phyloP scores from a whole-genome alignment of 1,284 basidiomycete species.

The Phylloporus sp. region DNA sequence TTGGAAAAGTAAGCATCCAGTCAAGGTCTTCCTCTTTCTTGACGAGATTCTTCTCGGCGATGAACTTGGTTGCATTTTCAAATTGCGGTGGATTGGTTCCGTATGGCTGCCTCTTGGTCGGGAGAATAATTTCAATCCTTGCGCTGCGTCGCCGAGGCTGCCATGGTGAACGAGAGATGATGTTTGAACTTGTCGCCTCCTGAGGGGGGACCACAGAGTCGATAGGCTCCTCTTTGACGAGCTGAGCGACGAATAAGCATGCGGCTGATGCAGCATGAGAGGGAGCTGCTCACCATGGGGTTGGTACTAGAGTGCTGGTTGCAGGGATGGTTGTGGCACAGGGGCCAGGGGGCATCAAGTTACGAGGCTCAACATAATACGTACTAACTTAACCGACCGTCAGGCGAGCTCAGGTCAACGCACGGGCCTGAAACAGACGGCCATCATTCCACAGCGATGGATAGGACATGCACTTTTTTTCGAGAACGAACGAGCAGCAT shows the following conservation, averaged over 20 bases:
- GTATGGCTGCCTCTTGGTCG: constrained; percentile 19
- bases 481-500: no score
- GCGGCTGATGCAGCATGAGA: not conserved
- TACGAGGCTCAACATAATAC: constrained; percentile 13
- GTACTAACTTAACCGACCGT: constrained; percentile 21
- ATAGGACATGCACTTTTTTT: no score
- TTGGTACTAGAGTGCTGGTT: not conserved
- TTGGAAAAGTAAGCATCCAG: not conserved
- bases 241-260: constrained; percentile 2
- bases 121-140: constrained; percentile 20
- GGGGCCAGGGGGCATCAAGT: constrained; percentile 1
- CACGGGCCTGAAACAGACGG: no score
- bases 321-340: not conserved
- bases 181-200: not conserved
- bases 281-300: not conserved
- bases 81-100: constrained; percentile 17
- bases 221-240: constrained; percentile 22
- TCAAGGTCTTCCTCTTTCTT: constrained; percentile 22
- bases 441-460: no score
- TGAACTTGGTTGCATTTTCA: constrained; percentile 20
- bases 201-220: constrained; percentile 8
- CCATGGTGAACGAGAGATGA: not conserved
- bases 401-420: not conserved
- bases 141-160: constrained; percentile 6
- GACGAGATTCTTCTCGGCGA: constrained; percentile 13